Percentiles rank a stretch among this genome's conserved stretches.
These are phyloP conservation scores for Tolypocladium endophyticum DNA, from an alignment of 2,329 filamentous ascomycete species.

Conservation along the genomic window DNA sequence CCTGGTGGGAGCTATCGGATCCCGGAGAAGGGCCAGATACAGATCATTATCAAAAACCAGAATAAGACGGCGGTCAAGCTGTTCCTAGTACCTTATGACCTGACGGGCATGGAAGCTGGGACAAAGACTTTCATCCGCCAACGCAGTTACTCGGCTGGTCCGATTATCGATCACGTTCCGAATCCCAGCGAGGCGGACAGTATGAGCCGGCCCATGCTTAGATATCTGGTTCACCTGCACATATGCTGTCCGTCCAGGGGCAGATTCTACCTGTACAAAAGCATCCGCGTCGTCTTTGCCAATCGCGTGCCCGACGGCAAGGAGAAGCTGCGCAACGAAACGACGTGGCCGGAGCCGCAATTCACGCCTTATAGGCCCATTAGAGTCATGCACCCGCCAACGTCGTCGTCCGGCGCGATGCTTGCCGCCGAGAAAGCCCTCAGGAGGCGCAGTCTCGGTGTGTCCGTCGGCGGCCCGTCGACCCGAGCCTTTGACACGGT, in stretches of 20 bases:
- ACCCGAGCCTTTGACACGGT: constrained; percentile 22
- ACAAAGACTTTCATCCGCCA: constrained; percentile 96
- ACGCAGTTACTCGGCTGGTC: constrained; percentile 80
- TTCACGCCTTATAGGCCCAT: constrained; percentile 75
- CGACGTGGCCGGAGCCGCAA: constrained; percentile 76
- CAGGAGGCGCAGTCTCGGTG: constrained; percentile 46
- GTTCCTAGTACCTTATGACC: constrained; percentile 86
- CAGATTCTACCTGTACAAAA: constrained; percentile 84
- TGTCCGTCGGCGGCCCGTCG: constrained; percentile 21
- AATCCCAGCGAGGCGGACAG: constrained; percentile 13
- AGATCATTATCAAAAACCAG: constrained; percentile 96
- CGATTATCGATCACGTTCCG: constrained; percentile 61
- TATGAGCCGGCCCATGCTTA: constrained; percentile 57
- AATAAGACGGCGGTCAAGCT: constrained; percentile 97
- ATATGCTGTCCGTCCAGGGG: constrained; percentile 81
- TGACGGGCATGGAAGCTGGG: constrained; percentile 83
- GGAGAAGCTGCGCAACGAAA: constrained; percentile 82
- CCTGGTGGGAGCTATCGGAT: constrained; percentile 89
- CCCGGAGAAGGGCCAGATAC: constrained; percentile 83
- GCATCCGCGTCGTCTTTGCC: constrained; percentile 87
- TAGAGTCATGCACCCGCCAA: constrained; percentile 36
- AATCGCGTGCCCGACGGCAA: constrained; percentile 94
- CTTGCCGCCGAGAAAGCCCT: constrained; percentile 50
- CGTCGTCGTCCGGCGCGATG: constrained; percentile 30
- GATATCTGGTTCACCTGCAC: constrained; percentile 86